phyloP scores from a whole-genome alignment of 1,284 basidiomycete species.

The Puccinia novopanici region DNA sequence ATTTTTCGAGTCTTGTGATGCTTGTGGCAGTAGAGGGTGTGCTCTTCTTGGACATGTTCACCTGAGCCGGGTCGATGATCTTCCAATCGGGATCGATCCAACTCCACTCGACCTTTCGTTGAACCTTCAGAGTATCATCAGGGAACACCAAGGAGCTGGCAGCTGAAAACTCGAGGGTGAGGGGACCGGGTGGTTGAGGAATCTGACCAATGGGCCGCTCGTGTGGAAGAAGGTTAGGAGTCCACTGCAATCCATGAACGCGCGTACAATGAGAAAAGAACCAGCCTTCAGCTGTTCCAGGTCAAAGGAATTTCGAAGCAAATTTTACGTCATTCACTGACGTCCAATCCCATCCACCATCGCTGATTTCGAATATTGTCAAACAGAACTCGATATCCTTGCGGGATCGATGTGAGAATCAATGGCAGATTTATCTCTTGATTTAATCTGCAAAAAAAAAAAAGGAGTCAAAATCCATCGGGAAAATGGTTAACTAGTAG shows the following conservation, averaged over 20 bases:
- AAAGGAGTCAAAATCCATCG: neutral
- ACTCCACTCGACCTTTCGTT: constrained; percentile 55
- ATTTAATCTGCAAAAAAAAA: neutral
- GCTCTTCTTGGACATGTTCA: neutral
- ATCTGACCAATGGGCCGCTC: constrained; percentile 58
- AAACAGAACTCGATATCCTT: constrained; percentile 58
- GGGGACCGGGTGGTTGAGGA: constrained; percentile 57
- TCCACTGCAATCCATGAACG: constrained; percentile 53
- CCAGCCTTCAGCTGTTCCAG: neutral
- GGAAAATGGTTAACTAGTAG: neutral
- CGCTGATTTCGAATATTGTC: constrained; percentile 59
- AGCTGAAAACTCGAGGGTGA: constrained; percentile 58
- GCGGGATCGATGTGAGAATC: constrained; percentile 19
- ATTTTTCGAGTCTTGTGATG: neutral
- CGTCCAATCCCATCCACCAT: constrained; percentile 60
- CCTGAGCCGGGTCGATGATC: constrained; percentile 54
- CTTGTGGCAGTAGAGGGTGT: neutral
- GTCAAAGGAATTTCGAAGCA: neutral
- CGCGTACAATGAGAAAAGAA: neutral
- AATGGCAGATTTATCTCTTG: constrained; percentile 45
- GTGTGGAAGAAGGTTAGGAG: constrained; percentile 58
- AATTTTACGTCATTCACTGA: too few relatives aligned
- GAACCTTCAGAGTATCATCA: constrained; percentile 51
- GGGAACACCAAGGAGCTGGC: constrained; percentile 54
- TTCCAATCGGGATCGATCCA: constrained; percentile 59